Base-by-base conservation (phyloP, 306 rosid species). In the Gillenia trifoliata region DNA sequence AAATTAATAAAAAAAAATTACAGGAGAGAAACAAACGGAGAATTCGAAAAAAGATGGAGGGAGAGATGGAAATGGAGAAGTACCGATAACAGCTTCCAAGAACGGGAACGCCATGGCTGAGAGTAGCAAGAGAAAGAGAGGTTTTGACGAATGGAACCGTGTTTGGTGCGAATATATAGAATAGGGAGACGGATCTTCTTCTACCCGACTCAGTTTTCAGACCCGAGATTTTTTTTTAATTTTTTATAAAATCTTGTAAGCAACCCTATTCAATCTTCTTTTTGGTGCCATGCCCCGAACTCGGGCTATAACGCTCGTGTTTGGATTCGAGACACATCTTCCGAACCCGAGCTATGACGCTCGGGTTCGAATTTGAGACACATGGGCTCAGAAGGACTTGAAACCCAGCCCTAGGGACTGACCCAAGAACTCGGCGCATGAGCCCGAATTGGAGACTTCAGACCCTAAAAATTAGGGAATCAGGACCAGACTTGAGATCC, bases 31-130 rank as follows among this genome's bases (percentile, higher is more conserved):
- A 19, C 17, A 52, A 1, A 68, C 12, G 33, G 30, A 43, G 59
- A 69, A 59, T 15, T 0, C 36, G n/a, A 45, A 11, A 11, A 64
- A 38, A 62, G 5, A 38, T 3, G 12, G 20, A 63, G 28, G 12
- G 76, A 77, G 60, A 77, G 70, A 36, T 23, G 49, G 66, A 66
- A 59, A 47, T 36, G 64, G n/a, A 34, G 2, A 56, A 79, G 80
- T 80, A 91, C 98, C 97, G 55, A 94, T 96, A 15, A 94, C 98
- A 28, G 97, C 93, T 88, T 91, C 95, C 96, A 94, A 88, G 81
- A 82, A 94, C 59, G 98, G 96, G 71, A 92, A 89, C 87, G 80
- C 96, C 98, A 94, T 94, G 85, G 80, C 71, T 38, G 68, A 71
- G 7, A 71, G 7, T 33, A 22, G 4, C 73, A 73, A 33, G 49